These are phyloP conservation scores for Fusarium algeriense DNA, from an alignment of 2,329 filamentous ascomycete genomes.

Conservation along the genomic window DNA sequence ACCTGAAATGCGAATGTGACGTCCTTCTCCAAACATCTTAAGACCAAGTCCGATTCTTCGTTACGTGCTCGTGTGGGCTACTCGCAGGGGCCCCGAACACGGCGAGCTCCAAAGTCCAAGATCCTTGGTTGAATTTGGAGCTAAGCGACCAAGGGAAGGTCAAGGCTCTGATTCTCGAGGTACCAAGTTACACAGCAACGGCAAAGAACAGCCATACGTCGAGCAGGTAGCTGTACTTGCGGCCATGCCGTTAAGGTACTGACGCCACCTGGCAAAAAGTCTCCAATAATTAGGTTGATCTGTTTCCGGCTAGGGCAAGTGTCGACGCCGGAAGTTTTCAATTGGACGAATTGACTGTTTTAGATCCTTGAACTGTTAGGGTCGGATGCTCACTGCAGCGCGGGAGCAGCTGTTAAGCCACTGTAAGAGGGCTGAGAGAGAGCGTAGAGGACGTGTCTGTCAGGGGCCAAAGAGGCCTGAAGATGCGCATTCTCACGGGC, in stretches of 20 bases:
- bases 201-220: conserved; percentile 21
- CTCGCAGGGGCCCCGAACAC: conserved; percentile 37
- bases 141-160: conserved; percentile 40
- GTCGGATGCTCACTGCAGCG: not conserved
- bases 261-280: conserved; percentile 35
- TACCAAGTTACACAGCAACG: conserved; percentile 38
- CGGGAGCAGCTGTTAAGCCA: conserved; percentile 25
- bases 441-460: conserved; percentile 30
- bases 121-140: conserved; percentile 39
- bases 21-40: conserved; percentile 39
- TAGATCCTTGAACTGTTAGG: conserved; percentile 9
- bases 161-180: conserved; percentile 20
- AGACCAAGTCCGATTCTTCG: conserved; percentile 33
- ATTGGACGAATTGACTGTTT: conserved; percentile 33
- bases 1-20: conserved; percentile 34
- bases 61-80: conserved; percentile 45
- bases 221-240: conserved; percentile 33
- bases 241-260: conserved; percentile 41
- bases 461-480: conserved; percentile 25
- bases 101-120: conserved; percentile 33
- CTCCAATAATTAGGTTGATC: conserved; percentile 39
- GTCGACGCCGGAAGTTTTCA: conserved; percentile 39
- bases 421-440: conserved; percentile 41
- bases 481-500: conserved; percentile 32
- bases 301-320: conserved; percentile 44